These are phyloP conservation scores for Leonotis leonurus DNA, from an alignment of 257 asterid genomes.

Conservation along the genomic window DNA sequence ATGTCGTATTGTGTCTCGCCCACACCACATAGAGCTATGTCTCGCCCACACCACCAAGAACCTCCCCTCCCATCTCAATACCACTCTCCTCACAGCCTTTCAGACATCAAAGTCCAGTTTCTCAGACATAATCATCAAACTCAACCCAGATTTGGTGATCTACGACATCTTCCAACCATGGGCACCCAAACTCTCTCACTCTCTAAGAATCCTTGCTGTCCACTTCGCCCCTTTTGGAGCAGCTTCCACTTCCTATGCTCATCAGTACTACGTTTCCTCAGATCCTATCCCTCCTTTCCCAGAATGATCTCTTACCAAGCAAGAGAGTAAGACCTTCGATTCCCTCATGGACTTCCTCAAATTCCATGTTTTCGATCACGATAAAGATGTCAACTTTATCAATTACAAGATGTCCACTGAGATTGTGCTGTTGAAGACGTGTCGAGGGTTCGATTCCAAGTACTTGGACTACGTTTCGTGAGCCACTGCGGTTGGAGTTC, in stretches of 20 bases:
- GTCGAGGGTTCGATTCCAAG: background rate
- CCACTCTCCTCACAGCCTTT: constrained; percentile 23
- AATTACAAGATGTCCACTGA: background rate
- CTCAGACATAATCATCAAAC: constrained; percentile 7
- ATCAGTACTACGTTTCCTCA: constrained; percentile 10
- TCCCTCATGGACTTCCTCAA: background rate
- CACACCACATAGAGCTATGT: too few relatives aligned
- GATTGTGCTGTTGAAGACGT: background rate
- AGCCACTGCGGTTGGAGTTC: constrained; percentile 56
- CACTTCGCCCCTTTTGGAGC: constrained; percentile 15
- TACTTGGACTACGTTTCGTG: constrained; percentile 2
- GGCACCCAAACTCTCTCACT: constrained; percentile 28
- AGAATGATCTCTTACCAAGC: background rate
- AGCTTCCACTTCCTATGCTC: background rate
- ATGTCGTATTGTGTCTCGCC: too few relatives aligned
- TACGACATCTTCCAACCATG: constrained; percentile 40
- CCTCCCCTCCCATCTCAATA: constrained; percentile 31
- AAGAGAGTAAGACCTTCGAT: constrained; percentile 1
- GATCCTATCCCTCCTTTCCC: constrained; percentile 16
- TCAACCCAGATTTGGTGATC: constrained; percentile 28
- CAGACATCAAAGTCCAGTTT: constrained; percentile 22
- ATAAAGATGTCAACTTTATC: background rate
- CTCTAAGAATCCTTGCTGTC: constrained; percentile 28
- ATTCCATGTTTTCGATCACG: background rate
- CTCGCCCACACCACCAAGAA: constrained; percentile 40